Evolutionary conservation across 2,329 filamentous ascomycete species (phyloP).

Genomic region (Alternaria gaisen): DNA sequence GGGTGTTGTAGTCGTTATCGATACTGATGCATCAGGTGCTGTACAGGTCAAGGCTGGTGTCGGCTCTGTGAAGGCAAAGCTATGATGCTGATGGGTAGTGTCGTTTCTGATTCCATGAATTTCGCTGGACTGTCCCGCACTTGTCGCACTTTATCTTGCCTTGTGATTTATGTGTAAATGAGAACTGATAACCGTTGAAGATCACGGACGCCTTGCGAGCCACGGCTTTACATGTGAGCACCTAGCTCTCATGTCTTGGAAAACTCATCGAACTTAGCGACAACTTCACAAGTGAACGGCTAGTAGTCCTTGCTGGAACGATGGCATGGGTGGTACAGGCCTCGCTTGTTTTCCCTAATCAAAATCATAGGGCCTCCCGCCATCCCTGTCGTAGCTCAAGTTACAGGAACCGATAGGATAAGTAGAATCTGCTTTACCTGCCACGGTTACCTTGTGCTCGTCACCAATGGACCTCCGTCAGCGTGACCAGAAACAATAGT

Average conservation of each 20-base stretch:
- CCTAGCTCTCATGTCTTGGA: neutral
- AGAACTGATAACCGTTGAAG: neutral
- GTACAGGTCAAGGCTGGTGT: constrained; percentile 49
- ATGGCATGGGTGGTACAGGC: neutral
- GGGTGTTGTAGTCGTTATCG: constrained; percentile 47
- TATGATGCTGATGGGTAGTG: constrained; percentile 18
- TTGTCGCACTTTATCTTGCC: neutral
- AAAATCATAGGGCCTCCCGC: constrained; percentile 1
- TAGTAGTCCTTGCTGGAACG: neutral
- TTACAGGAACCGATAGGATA: neutral
- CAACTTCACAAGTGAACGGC: neutral
- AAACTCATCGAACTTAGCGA: neutral
- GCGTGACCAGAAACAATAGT: neutral
- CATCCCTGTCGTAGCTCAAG: neutral
- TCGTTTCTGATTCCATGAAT: neutral
- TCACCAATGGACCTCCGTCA: neutral
- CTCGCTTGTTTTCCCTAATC: constrained; percentile 8
- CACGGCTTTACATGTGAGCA: neutral
- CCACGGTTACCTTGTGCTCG: neutral
- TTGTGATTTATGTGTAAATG: neutral
- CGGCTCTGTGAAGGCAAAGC: constrained; percentile 43
- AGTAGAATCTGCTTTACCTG: neutral
- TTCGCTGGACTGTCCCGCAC: neutral
- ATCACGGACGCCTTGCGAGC: neutral
- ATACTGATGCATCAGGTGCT: constrained; percentile 42